Percentiles rank a stretch among this genome's conserved stretches.
phyloP scores from a whole-genome alignment of 345 rosid species.

The Salix arbutifolia region DNA sequence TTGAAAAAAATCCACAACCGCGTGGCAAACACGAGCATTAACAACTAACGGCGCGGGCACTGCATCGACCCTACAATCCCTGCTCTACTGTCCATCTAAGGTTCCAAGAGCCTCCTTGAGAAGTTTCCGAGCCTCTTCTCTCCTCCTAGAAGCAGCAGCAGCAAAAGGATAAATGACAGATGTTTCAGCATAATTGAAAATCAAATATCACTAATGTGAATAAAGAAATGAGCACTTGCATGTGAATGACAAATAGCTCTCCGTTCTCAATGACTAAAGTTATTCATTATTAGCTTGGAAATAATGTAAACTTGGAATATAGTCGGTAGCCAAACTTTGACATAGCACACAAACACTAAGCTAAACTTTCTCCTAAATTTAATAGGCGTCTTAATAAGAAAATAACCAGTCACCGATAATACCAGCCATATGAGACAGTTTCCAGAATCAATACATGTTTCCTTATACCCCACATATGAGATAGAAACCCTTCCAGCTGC shows the following conservation, averaged over 20 bases:
- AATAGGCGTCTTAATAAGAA: background rate
- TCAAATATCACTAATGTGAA: background rate
- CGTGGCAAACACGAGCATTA: background rate
- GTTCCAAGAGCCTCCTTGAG: conserved; percentile 73
- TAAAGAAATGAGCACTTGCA: background rate
- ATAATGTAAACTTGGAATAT: too few species aligned
- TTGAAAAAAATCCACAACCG: background rate
- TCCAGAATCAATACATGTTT: background rate
- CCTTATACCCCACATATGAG: background rate
- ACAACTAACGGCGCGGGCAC: background rate
- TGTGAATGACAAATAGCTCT: background rate
- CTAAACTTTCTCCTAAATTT: background rate
- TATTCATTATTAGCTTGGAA: background rate
- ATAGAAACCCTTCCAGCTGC: background rate
- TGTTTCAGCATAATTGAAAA: background rate
- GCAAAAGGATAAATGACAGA: background rate
- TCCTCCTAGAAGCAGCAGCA: conserved; percentile 42
- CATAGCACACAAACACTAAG: background rate
- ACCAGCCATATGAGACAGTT: background rate
- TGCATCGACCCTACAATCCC: background rate
- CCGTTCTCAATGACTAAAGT: background rate
- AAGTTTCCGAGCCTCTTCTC: conserved; percentile 75
- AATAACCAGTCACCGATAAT: background rate
- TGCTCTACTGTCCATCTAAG: conserved; percentile 44
- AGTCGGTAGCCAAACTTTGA: background rate